Evolutionary conservation across 768 basidiomycete genomes (phyloP).

Genomic region (Mycena olivaceomarginata): DNA sequence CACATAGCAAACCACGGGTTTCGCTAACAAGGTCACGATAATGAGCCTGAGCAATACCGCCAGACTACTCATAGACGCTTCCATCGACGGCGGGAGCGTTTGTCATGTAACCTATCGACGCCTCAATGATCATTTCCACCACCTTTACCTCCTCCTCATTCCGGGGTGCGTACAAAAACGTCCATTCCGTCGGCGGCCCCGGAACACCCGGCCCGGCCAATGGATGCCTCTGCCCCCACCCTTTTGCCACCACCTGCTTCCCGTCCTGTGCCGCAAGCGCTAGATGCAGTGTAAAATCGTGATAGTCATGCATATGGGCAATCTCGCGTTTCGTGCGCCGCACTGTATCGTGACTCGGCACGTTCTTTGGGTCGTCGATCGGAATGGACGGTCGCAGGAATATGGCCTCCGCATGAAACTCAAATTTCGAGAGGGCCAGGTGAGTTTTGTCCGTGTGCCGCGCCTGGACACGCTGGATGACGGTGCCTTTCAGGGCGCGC

Average conservation of each 20-base stretch:
- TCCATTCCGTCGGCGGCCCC: conserved; percentile 42
- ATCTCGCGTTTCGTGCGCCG: conserved; percentile 42
- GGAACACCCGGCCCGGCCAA: conserved; percentile 38
- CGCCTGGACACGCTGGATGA: conserved; percentile 35
- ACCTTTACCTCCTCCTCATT: conserved; percentile 37
- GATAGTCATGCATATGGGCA: conserved; percentile 42
- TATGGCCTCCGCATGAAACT: conserved; percentile 39
- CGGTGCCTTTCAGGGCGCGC: conserved; percentile 5
- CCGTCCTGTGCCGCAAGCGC: conserved; percentile 41
- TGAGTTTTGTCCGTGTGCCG: conserved; percentile 39
- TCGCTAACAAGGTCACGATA: too few species aligned
- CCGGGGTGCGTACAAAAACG: conserved; percentile 39
- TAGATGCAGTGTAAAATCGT: conserved; percentile 38
- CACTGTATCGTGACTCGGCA: conserved; percentile 43
- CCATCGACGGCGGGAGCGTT: conserved; percentile 16
- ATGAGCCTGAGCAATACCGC: too few species aligned
- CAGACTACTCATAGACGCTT: background rate
- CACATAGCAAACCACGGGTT: too few species aligned
- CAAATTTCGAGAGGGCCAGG: conserved; percentile 38
- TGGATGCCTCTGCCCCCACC: conserved; percentile 42
- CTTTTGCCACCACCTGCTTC: conserved; percentile 36
- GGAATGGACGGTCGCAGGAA: conserved; percentile 36
- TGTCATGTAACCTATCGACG: conserved; percentile 39
- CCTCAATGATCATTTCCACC: conserved; percentile 37
- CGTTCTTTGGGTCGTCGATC: conserved; percentile 38